Base-by-base conservation (phyloP, 306 rosid genomes). In the Trifolium dubium region DNA sequence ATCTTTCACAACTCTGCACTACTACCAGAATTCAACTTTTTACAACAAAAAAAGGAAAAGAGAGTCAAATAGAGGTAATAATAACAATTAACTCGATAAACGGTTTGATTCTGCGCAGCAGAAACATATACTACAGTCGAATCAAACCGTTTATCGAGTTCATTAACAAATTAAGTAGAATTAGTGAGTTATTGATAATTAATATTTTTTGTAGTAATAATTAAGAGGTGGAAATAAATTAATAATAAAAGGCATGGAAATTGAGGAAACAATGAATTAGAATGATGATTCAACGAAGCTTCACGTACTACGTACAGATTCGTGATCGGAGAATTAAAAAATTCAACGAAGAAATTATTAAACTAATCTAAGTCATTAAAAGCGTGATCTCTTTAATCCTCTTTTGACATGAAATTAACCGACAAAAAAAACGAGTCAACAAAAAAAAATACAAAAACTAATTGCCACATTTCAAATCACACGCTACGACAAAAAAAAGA, bases 251-350 rank as follows among this genome's bases (percentile, higher is more conserved):
- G 67, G 75, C 88, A 78, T 84, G 67, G 83, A 78, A 78, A 85
- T 70, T 71, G 77, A 78, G 79, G 77, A 78, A 31, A 17, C 29
- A 17, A 18, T 23, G 3, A 19, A 69, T 69, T 75, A 5, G 60
- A 12, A 62, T 51, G 69, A 46, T 17, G 65, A 60, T 67, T 85
- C 83, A 61, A 75, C 46, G 83, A 81, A 81, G 85, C 75, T 84
- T 84, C 60, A 53, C 6, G 60, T 53, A 18, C 60, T 7, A 6
- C 6, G 60, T 53, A 53, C 60, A 53, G 60, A 53, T 53, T 81
- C 67, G 60, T 70, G 75, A 84, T 84, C 64, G 64, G 2, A 8
- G 56, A 81, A 49, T 77, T 77, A 69, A 58, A 73, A 43, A 31
- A 13, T 60, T 47, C 35, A 60, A 64, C 5, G 11, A 23, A 0